Evolutionary conservation across 1,139 yeast genomes (phyloP), one percentile per base, ranked within the genome.

Genomic region (Candida sojae): DNA sequence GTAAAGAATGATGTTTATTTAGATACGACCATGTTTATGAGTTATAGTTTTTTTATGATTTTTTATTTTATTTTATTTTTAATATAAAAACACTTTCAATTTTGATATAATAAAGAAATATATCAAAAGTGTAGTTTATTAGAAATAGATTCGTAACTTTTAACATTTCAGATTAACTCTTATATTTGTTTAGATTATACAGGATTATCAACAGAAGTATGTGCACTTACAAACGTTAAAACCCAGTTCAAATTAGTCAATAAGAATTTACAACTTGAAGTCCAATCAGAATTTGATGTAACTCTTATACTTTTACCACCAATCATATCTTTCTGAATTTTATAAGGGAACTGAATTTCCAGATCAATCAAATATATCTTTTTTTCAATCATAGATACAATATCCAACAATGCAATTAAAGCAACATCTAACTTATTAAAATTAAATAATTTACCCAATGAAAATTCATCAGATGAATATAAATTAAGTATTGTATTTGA

Each of bases 261-360:
- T 13, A 92, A 72, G 59, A 84, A 86, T 60, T 88, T 86, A 67
- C 97, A 92, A 1, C 96, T 92, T 33, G 84, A 81, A 0, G 97
- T 90, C 99, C 99, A 93, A 53, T 87, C 90, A 40, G 83, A 82
- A 60, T 86, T 86, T 9, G 89, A 79, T 2, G 90, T 82, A 1
- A 90, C 79, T 46, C 86, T 72, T 12, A 93, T 86, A 49, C 90
- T 83, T 51, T 83, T 80, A 0, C 89, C 92, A 1, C 96, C 96
- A 43, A 93, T 86, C 46, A 79, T 76, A 54, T 88, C 97, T 26
- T 58, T 57, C 58, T 68, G 81, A 62, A 59, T 77, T 21, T 73
- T 59, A 58, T 89, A 91, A 0, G 98, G 97, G 26, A 90, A 66
- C 46, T 84, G 90, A 39, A 86, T 75, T n/a, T 77, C 79, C 7